Evolutionary conservation across 306 rosid genomes (phyloP).

Genomic region (Comarum palustre): DNA sequence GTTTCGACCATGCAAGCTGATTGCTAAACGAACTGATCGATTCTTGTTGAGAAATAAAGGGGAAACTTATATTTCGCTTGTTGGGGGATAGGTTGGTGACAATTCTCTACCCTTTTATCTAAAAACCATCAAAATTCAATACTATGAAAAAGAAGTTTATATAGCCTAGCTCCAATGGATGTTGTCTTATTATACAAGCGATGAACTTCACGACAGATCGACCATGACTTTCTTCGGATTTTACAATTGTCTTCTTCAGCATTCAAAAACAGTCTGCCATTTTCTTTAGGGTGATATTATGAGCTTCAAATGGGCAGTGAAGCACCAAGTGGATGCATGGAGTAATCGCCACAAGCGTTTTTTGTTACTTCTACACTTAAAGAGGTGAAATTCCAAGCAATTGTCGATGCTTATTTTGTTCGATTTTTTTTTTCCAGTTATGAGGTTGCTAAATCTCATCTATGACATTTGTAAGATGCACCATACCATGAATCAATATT

Average conservation of each 20-base stretch:
- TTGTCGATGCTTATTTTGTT: not conserved
- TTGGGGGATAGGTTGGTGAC: not conserved
- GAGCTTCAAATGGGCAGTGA: not conserved
- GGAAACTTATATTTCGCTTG: not conserved
- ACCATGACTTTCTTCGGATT: not conserved
- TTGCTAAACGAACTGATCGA: not conserved
- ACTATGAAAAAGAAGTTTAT: not conserved
- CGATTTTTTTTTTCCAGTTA: not conserved
- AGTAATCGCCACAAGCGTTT: not conserved
- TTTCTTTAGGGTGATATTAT: not conserved
- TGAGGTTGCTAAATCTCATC: not conserved
- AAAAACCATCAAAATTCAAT: not conserved
- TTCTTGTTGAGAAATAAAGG: not conserved
- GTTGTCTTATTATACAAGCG: not conserved
- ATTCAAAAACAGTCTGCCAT: not conserved
- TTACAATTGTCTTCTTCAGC: not conserved
- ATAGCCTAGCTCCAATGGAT: not conserved
- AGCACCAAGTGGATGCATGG: not conserved
- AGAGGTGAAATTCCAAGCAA: too few relatives aligned
- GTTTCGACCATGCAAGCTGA: not conserved
- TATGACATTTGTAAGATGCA: not conserved
- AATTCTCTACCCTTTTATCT: not conserved
- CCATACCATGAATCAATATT: not conserved
- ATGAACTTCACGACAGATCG: not conserved
- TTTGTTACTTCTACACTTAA: too few relatives aligned